A percentile compares a stretch with the other conserved stretches of the same genome.
These are phyloP conservation scores for Coemansia sp. DNA, from an alignment of 192 early-diverging fungal species.

Conservation along the genomic window DNA sequence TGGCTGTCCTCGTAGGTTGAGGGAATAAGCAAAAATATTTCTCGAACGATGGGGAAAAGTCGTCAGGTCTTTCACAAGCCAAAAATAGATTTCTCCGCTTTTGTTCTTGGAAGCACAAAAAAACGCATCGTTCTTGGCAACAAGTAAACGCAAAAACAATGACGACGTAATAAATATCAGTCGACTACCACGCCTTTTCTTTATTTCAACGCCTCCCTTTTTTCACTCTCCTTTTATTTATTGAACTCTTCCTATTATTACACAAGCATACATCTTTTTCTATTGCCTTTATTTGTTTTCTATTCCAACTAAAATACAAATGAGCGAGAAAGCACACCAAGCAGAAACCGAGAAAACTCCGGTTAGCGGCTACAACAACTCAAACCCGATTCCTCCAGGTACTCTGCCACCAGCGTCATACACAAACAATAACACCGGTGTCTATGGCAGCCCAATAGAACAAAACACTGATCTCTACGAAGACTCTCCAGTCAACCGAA, in stretches of 20 bases:
- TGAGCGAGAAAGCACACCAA: conserved; percentile 1
- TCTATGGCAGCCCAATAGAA: background rate
- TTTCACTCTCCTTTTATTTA: too few species aligned
- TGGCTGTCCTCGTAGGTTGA: background rate
- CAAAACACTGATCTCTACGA: conserved; percentile 5
- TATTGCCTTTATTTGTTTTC: background rate
- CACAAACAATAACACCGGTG: background rate
- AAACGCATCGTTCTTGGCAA: too few species aligned
- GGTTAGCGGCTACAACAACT: background rate
- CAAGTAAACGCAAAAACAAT: too few species aligned
- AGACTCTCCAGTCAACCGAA: conserved; percentile 2
- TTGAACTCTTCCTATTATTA: too few species aligned
- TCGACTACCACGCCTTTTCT: too few species aligned
- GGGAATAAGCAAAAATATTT: background rate
- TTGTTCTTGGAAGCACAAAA: too few species aligned
- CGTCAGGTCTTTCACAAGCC: background rate
- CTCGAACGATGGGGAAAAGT: background rate
- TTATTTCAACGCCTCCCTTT: too few species aligned
- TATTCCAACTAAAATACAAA: background rate
- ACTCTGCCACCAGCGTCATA: background rate
- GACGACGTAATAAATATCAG: too few species aligned
- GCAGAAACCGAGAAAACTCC: background rate
- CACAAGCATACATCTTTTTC: too few species aligned
- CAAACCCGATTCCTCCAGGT: background rate
- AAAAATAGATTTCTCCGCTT: background rate